Conservation (phyloP, 2,329 filamentous ascomycete species). For the Ceratocystis lukuohia region DNA sequence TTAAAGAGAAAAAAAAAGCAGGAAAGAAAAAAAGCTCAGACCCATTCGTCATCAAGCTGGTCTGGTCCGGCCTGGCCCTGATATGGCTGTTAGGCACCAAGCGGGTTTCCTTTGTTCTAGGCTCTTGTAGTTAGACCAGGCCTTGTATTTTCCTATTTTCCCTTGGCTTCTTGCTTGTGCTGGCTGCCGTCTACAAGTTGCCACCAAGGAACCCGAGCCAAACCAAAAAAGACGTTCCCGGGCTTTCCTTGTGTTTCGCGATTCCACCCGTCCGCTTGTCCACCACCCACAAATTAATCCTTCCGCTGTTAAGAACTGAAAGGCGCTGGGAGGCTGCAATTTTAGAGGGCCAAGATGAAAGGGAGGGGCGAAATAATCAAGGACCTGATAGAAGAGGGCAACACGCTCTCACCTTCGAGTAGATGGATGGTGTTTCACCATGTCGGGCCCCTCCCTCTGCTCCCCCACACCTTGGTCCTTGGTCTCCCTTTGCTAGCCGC, state of each 20-base stretch:
- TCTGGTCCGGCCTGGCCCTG: neutral
- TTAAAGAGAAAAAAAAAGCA: neutral
- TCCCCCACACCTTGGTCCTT: neutral
- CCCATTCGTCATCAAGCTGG: neutral
- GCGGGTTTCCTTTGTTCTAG: neutral
- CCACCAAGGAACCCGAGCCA: neutral
- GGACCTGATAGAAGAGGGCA: neutral
- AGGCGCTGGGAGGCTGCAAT: neutral
- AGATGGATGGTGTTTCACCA: no score
- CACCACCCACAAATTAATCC: conserved; percentile 7
- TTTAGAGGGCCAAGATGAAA: no score
- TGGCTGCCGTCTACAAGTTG: neutral
- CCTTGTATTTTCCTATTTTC: neutral
- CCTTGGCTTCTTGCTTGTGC: neutral
- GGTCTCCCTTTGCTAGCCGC: neutral
- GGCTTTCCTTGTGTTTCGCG: neutral
- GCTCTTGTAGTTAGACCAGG: neutral
- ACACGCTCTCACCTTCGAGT: no score
- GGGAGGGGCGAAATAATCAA: neutral
- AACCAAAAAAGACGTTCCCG: neutral
- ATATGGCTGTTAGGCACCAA: neutral
- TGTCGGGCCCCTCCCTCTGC: neutral
- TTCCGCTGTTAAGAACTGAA: neutral
- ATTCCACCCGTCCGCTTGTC: neutral
- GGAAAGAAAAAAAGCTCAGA: neutral